Conservation (phyloP, 441 rosid species). For the Kokia cookei region DNA sequence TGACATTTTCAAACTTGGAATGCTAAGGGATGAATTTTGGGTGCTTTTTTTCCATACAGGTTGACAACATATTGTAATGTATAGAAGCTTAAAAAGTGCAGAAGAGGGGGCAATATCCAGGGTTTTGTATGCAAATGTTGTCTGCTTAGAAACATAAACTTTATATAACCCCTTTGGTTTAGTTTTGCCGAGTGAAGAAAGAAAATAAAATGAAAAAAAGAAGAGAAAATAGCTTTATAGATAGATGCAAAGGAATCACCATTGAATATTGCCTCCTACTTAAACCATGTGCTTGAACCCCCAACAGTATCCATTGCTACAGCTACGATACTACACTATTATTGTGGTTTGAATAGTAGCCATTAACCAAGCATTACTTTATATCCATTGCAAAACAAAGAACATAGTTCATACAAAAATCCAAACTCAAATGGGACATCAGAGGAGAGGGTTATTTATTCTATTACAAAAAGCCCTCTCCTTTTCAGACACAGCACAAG, state of each 20-base stretch:
- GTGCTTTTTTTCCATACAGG: constrained; percentile 44
- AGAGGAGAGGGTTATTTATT: neutral
- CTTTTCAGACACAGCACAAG: neutral
- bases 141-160: constrained; percentile 17
- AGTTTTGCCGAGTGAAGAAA: constrained; percentile 1
- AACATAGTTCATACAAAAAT: neutral
- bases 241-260: neutral
- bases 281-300: too few relatives aligned
- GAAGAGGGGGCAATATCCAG: constrained; percentile 28
- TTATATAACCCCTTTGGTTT: constrained; percentile 1
- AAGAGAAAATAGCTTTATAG: neutral
- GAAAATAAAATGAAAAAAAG: neutral
- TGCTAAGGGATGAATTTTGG: constrained; percentile 34
- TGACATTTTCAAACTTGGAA: constrained; percentile 38
- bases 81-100: constrained; percentile 46
- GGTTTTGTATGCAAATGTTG: constrained; percentile 27
- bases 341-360: neutral
- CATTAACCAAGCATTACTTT: neutral
- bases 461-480: neutral
- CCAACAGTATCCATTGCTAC: neutral
- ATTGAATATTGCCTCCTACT: neutral
- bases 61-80: constrained; percentile 51
- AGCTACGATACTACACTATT: neutral
- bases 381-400: neutral
- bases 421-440: neutral